phyloP scores from a whole-genome alignment of 257 asterid species.

The Solanum lignicaule region DNA sequence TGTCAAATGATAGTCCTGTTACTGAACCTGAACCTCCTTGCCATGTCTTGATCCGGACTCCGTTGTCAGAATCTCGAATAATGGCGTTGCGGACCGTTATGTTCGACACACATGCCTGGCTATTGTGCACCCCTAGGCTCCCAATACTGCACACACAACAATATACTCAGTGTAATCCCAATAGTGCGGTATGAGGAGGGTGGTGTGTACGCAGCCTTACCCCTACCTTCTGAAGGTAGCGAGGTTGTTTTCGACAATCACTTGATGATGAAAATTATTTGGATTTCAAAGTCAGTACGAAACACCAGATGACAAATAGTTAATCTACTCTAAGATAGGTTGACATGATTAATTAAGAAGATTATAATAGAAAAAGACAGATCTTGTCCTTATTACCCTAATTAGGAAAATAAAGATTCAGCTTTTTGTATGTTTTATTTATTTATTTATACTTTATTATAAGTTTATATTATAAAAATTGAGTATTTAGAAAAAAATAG shows the following conservation, averaged over 20 bases:
- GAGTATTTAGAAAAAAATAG: neutral
- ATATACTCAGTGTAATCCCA: neutral
- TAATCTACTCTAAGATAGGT: neutral
- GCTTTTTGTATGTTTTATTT: neutral
- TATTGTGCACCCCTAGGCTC: conserved; percentile 73
- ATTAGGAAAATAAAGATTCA: neutral
- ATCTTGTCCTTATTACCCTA: neutral
- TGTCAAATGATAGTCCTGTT: conserved; percentile 55
- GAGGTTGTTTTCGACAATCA: too few relatives aligned
- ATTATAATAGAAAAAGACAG: neutral
- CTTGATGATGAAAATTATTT: neutral
- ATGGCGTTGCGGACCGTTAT: conserved; percentile 61
- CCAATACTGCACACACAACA: conserved; percentile 28
- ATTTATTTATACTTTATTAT: neutral
- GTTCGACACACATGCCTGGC: conserved; percentile 84
- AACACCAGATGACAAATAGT: neutral
- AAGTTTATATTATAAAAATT: neutral
- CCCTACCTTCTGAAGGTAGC: rapidly evolving
- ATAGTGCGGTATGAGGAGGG: neutral
- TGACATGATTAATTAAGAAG: neutral
- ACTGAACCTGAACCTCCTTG: conserved; percentile 96
- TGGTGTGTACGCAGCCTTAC: neutral
- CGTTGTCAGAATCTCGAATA: conserved; percentile 70
- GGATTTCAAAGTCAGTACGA: neutral
- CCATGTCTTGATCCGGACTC: conserved; percentile 90